These are phyloP conservation scores for Juglanconis juglandina DNA, from an alignment of 2,329 filamentous ascomycete species.

Conservation along the genomic window DNA sequence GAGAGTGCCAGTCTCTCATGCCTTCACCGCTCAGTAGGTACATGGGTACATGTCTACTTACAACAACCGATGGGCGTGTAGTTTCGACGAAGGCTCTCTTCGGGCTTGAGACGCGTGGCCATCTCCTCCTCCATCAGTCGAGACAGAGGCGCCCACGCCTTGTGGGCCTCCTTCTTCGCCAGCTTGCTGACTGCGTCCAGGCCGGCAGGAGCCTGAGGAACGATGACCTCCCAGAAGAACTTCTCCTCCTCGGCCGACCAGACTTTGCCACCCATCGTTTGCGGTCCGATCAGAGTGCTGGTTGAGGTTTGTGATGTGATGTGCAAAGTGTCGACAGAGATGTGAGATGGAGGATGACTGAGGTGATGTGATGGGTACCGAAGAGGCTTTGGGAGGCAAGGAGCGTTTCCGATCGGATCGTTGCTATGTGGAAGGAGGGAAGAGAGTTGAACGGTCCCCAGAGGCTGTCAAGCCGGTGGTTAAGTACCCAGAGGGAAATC, in stretches of 20 bases:
- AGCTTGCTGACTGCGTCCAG: constrained; percentile 17
- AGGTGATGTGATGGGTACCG: no score
- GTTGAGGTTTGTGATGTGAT: background rate
- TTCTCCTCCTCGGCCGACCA: constrained; percentile 48
- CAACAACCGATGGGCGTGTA: constrained; percentile 29
- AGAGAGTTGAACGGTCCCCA: background rate
- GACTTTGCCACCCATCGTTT: constrained; percentile 47
- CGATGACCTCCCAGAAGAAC: constrained; percentile 42
- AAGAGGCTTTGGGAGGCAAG: background rate
- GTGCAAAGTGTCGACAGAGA: no score
- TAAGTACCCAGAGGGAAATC: no score
- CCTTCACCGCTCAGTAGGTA: background rate
- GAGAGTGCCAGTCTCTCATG: background rate
- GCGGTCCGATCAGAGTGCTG: background rate
- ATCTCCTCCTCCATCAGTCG: background rate
- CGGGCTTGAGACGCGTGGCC: constrained; percentile 19
- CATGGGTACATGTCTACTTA: constrained; percentile 19
- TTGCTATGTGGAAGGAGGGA: background rate
- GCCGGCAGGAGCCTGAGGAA: constrained; percentile 27
- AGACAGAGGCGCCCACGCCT: constrained; percentile 17
- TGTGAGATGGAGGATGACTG: no score
- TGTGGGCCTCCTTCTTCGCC: constrained; percentile 22
- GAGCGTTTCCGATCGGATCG: background rate
- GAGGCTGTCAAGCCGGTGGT: no score
- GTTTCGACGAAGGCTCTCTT: constrained; percentile 17